These are phyloP conservation scores for Backusella morwellensis DNA, from an alignment of 192 early-diverging fungal genomes.

Conservation along the genomic window DNA sequence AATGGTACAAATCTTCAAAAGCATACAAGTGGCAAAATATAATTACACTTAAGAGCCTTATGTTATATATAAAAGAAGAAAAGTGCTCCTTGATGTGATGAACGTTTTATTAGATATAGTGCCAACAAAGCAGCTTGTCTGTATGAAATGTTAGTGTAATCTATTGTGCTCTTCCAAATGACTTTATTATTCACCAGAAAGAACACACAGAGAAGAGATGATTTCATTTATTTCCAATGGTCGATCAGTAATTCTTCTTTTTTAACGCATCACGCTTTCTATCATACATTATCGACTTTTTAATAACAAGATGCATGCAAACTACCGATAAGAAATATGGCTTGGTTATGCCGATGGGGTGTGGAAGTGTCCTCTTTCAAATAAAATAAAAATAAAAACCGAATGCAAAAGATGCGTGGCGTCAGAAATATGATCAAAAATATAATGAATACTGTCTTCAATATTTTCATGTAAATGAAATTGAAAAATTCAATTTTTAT, in stretches of 20 bases:
- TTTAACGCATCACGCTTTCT: not conserved
- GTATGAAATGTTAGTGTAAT: constrained; percentile 49
- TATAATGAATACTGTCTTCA: not conserved
- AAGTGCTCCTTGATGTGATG: constrained; percentile 44
- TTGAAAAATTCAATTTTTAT: too few relatives aligned
- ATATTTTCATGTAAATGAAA: too few relatives aligned
- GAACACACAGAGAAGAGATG: constrained; percentile 39
- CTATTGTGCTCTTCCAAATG: constrained; percentile 44
- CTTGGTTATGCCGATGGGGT: constrained; percentile 43
- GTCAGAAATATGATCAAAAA: constrained; percentile 17
- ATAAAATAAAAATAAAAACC: constrained; percentile 29
- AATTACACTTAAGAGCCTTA: constrained; percentile 54
- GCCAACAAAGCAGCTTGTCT: constrained; percentile 52
- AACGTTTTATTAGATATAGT: constrained; percentile 52
- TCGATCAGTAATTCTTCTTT: not conserved
- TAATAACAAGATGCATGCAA: constrained; percentile 42
- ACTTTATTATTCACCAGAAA: constrained; percentile 50
- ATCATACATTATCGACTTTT: constrained; percentile 34
- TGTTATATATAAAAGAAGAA: constrained; percentile 44
- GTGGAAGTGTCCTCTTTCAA: constrained; percentile 20
- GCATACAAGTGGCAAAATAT: constrained; percentile 48
- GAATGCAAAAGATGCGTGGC: constrained; percentile 45
- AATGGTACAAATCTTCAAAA: constrained; percentile 36
- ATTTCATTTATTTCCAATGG: not conserved
- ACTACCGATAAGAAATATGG: constrained; percentile 48